Conservation (phyloP, 768 basidiomycete genomes). For the Phaffia australis region DNA sequence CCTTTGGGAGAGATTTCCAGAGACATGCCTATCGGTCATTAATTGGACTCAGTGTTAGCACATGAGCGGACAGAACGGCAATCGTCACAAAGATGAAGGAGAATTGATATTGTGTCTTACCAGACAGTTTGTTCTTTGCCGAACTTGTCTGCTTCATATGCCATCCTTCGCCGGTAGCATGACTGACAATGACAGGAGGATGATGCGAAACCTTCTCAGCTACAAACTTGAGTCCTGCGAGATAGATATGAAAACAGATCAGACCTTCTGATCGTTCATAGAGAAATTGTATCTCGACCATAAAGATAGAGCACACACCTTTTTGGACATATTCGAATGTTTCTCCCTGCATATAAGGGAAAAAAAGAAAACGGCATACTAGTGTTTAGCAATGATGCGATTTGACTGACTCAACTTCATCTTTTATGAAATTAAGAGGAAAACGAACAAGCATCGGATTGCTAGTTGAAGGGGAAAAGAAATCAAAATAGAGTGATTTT, state of each 20-base stretch:
- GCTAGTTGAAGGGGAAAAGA: conserved; percentile 41
- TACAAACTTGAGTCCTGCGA: conserved; percentile 44
- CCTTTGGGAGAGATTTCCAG: conserved; percentile 77
- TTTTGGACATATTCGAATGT: conserved; percentile 74
- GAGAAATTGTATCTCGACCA: no score
- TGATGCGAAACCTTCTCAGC: conserved; percentile 81
- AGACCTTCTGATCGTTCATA: conserved; percentile 33
- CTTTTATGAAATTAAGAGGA: not conserved
- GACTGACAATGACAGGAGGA: conserved; percentile 65
- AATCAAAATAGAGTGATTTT: not conserved
- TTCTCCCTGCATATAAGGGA: conserved; percentile 57
- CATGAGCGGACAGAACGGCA: not conserved
- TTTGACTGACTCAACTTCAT: no score
- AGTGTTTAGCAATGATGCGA: no score
- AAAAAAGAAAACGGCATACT: not conserved
- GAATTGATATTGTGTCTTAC: conserved; percentile 43
- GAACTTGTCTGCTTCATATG: conserved; percentile 61
- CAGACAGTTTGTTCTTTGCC: conserved; percentile 84
- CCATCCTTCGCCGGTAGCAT: conserved; percentile 71
- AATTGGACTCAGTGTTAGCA: not conserved
- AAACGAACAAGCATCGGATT: conserved; percentile 47
- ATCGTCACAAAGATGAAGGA: not conserved
- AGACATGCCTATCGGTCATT: conserved; percentile 55
- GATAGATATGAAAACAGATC: not conserved
- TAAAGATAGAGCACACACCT: conserved; percentile 26